Evolutionary conservation across 73 alveolate genomes (phyloP).

Genomic region (Tetrahymena elliotti): DNA sequence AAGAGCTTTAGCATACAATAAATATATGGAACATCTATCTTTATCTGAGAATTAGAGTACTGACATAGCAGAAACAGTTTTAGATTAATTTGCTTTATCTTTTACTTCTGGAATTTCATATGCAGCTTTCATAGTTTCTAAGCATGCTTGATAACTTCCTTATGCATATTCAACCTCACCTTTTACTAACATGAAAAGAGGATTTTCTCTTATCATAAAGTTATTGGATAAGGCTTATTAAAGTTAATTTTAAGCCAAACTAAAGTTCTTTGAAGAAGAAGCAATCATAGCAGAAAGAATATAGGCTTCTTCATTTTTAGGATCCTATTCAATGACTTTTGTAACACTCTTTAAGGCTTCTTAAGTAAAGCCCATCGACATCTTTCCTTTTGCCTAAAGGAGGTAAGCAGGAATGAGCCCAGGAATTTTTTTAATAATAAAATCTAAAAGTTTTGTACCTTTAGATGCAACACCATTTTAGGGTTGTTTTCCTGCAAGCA

Average conservation of each 20-base stretch:
- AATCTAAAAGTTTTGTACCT: constrained; percentile 76
- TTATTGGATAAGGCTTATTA: constrained; percentile 81
- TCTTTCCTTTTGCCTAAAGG: constrained; percentile 70
- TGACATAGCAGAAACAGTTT: neutral
- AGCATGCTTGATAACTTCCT: neutral
- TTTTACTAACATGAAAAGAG: constrained; percentile 75
- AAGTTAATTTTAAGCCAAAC: constrained; percentile 65
- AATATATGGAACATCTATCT: constrained; percentile 68
- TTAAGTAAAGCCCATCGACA: constrained; percentile 60
- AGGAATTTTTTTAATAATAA: constrained; percentile 69
- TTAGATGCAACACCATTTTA: constrained; percentile 56
- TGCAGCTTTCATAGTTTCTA: neutral
- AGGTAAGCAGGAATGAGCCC: constrained; percentile 75
- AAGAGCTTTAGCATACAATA: constrained; percentile 49
- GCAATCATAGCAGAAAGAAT: constrained; percentile 70
- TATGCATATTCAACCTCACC: constrained; percentile 62
- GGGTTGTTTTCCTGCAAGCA: constrained; percentile 45
- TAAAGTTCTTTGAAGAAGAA: constrained; percentile 49
- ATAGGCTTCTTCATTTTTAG: constrained; percentile 76
- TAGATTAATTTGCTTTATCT: neutral
- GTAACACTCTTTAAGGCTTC: constrained; percentile 58
- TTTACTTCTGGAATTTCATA: neutral
- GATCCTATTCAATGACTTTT: constrained; percentile 62
- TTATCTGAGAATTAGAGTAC: constrained; percentile 47
- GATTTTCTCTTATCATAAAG: constrained; percentile 74